Percentiles rank a stretch among this genome's conserved stretches.
Evolutionary conservation across 495 filamentous ascomycete species (phyloP).

Genomic region (Trichoderma orchidacearum): DNA sequence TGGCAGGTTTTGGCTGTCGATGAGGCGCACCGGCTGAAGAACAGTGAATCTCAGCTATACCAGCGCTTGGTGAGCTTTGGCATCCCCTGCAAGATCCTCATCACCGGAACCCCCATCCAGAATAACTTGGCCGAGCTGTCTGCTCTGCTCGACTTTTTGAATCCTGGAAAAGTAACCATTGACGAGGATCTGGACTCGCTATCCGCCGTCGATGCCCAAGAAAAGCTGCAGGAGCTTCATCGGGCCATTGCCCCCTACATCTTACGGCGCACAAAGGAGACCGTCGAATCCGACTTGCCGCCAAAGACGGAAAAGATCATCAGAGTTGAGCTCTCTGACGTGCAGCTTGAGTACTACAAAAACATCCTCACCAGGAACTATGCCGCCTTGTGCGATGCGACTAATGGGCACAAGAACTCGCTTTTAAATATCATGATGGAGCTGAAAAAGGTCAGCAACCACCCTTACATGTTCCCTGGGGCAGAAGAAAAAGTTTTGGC

Average conservation of each 20-base stretch:
- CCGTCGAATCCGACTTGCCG: slow-evolving; percentile 88
- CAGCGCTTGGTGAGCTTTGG: slow-evolving; percentile 71
- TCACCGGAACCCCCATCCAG: slow-evolving; percentile 94
- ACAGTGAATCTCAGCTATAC: slow-evolving; percentile 86
- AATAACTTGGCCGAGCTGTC: slow-evolving; percentile 89
- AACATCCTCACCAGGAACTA: slow-evolving; percentile 97
- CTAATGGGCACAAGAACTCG: slow-evolving; percentile 79
- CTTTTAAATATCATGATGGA: slow-evolving; percentile 99
- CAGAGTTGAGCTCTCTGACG: slow-evolving; percentile 86
- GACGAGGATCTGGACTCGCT: slow-evolving; percentile 72
- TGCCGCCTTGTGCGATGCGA: slow-evolving; percentile 79
- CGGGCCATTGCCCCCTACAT: slow-evolving; percentile 76
- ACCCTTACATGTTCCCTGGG: slow-evolving; percentile 92
- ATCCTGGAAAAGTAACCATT: slow-evolving; percentile 74
- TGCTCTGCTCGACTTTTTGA: slow-evolving; percentile 88
- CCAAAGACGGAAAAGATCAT: slow-evolving; percentile 98
- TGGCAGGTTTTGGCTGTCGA: slow-evolving; percentile 97
- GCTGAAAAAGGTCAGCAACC: slow-evolving; percentile 95
- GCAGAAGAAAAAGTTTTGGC: slow-evolving; percentile 78
- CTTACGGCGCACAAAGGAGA: slow-evolving; percentile 91
- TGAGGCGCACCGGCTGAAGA: slow-evolving; percentile 95
- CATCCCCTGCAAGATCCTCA: slow-evolving; percentile 72
- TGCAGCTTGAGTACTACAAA: slow-evolving; percentile 96
- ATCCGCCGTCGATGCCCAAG: slow-evolving; percentile 24
- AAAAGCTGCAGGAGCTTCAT: slow-evolving; percentile 51